Base-by-base conservation (phyloP, 139 green algal species). In the Haematococcus lacustris region DNA sequence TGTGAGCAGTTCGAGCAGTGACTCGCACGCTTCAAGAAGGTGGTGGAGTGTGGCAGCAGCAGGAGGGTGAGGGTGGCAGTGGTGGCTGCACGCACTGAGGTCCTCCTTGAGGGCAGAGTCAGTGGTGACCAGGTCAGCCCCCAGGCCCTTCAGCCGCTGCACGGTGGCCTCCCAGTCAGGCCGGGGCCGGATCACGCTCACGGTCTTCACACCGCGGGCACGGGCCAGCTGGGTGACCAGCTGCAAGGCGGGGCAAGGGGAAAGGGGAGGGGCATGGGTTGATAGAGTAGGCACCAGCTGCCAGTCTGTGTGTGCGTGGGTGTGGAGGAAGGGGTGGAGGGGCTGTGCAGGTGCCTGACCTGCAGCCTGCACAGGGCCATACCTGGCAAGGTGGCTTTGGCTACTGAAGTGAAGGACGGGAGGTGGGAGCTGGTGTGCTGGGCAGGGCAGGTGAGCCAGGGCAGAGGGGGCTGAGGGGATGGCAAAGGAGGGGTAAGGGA, bases 181-280 rank as follows among this genome's bases (percentile, higher is more conserved):
- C 70, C 82, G 83, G 34, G 4, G 79, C 0, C 91, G 80, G 0
- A 98, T 84, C 2, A 98, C 66, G 76, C 96, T 98, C 57, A 97
- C 70, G 0, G 91, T 97, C 30, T 82, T 82, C 25, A 97, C 38
- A n/a, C 88, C 91, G 34, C 77, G 81, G 4, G 75, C 66, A 21
- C 74, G 78, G 2, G 91, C 90, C 28, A 97, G 72, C 76, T 97
- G 87, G 41, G 97, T 94, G 0, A 98, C 86, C 21, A 85, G 70
- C 85, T 93, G 87, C 57, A n/a, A n/a, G n/a, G n/a, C n/a, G n/a
- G n/a, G n/a, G n/a, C n/a, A n/a, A 70, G 23, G 39, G 40, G n/a
- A 5, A 30, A 64, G 32, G 23, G 5, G 28, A 37, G 21, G 32
- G 32, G 23, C 57, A 64, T 64, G 57, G 9, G 5, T 9, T 5